Base-by-base conservation (phyloP, 495 filamentous ascomycete species). In the Aspergillus mulundensis region DNA sequence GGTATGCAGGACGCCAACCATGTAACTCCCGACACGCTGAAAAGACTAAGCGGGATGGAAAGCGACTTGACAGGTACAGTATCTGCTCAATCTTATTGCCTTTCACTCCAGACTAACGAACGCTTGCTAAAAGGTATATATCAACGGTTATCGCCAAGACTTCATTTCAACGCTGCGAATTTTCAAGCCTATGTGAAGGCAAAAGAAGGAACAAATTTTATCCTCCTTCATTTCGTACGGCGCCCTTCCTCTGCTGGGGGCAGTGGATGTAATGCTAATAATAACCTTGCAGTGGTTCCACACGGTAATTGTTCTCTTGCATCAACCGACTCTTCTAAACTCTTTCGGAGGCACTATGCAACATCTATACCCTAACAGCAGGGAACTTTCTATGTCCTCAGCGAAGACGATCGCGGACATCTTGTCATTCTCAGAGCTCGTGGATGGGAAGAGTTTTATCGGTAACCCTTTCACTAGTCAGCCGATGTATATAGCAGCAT, bases 391-490 rank as follows among this genome's bases (percentile, higher is more conserved):
- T 23, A 91, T 91, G 86, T 91, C 87, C 0, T 92, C 89, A 25
- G 90, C 90, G 49, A 93, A 92, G 72, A 91, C 89, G 0, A 91
- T 95, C 56, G 88, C 88, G 28, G 87, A 95, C 66, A 92, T 95
- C 43, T 73, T 91, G 5, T 84, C 83, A 4, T 91, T 91, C 61
- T 85, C 88, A 0, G 88, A 92, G 61, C 68, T 90, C 4, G 84
- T 90, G 39, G 88, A 91, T 68, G 84, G 86, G 2, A 86, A 86
- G 69, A 88, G 88, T 57, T 87, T 89, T 56, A 87, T 89, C 47
- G 88, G 88, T 10, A 93, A 92, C 53, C 90, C 90, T 0, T 95
- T 95, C 54, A 95, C 87, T 2, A 90, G 86, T 25, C 90, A 95
- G 69, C 90, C 90, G 11, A 91, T 95, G 64, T 95, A 92, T 64